Evolutionary conservation across 1,284 basidiomycete genomes (phyloP), one percentile per base, ranked within the genome.

Genomic region (Fistulinella cinereoalba): DNA sequence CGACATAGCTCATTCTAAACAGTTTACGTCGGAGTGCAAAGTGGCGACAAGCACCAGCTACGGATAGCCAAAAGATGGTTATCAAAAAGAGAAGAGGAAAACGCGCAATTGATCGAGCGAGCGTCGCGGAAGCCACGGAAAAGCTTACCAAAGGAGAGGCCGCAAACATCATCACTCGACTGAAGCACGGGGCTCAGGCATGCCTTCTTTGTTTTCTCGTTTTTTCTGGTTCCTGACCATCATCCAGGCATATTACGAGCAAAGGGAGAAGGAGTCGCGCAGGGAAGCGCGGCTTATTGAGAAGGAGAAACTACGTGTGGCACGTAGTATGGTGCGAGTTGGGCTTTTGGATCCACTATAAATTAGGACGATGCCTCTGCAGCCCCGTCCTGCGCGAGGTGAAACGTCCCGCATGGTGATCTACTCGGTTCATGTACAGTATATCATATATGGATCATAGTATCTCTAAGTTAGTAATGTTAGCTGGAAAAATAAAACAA

Each of bases 161-260:
- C 24, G 83, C 82, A 0, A 83, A 83, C 52, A 79, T 92, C 33
- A 86, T 93, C 50, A 83, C 82, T 19, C 79, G 88, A 10, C 51
- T 90, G 49, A 87, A 80, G 60, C 84, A 92, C 59, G 91, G 90
- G 19, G 86, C 85, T 28, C 71, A 79, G 69, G 87, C 86, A 59
- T 24, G 68, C 16, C 2, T 21, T 45, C 24, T 4, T n/a, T 32
- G 11, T 13, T 25, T 10, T 36, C 34, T 39, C 27, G 31, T 44
- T 44, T 40, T 41, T 6, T 36, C 34, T 31, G 53, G 31, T 7
- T 19, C 18, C 33, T 34, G 33, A 44, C 29, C 29, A 44, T 31
- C 7, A 18, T 13, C 7, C 49, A 88, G 84, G 67, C 70, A 19
- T 75, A 84, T 4, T 76, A 80, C 48, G 71, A 79, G 47, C 80